Base-by-base conservation (phyloP, 2,329 filamentous ascomycete species). In the Bipolaris gigantea region DNA sequence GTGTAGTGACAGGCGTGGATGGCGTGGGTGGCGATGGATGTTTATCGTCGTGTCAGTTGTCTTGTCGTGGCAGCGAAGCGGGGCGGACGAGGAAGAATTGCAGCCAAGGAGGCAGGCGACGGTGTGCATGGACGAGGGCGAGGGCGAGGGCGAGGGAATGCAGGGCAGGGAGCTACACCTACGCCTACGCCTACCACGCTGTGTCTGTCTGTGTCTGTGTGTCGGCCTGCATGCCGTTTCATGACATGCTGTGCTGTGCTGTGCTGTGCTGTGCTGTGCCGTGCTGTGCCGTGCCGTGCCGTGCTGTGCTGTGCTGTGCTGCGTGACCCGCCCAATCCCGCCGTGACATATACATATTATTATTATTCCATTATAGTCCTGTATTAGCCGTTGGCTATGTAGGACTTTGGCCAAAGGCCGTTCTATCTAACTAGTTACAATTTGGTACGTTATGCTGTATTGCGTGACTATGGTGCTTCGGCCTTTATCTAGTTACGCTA, bases 81-180 rank as follows among this genome's bases (percentile, higher is more conserved):
- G 23, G 16, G 39, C 23, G 39, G 25, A 13, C 11, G 23, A 23
- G 16, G 35, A 38, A 38, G 30, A 51, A 41, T 42, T 50, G 45
- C 27, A 54, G 51, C 38, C 34, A 44, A 25, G 32, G 51, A n/a
- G n/a, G 39, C 21, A 60, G 59, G 55, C 57, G 59, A 48, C 60
- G 56, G 60, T 58, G 47, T 44, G 49, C 25, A 8, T 25, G 23
- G 23, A n/a, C n/a, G n/a, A n/a, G n/a, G n/a, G n/a, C n/a, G n/a
- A n/a, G 21, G 21, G 21, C 5, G 25, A 8, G 25, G 25, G 25
- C 51, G 48, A 55, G 62, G 53, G 55, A 30, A 27, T 27, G 40
- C 40, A 42, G 50, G 58, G 60, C 59, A 63, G 61, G 61, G 21
- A 25, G 4, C 7, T 25, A 25, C 23, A 6, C 23, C 23, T 25